phyloP scores from a whole-genome alignment of 2,329 filamentous ascomycete genomes.

The Fusarium sp. region DNA sequence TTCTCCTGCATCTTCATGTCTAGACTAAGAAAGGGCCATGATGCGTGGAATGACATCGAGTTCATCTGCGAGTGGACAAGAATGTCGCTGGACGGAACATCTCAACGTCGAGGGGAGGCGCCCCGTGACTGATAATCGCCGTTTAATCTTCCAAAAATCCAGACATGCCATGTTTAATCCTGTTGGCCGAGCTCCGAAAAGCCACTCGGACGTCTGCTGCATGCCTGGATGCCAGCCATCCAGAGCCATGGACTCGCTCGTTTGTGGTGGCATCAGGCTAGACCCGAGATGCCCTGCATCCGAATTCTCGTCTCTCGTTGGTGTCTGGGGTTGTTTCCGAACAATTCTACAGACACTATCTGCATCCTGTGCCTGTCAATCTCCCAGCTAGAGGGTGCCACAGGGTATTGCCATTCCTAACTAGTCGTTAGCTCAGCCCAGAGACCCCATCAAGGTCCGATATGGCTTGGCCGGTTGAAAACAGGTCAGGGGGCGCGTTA shows the following conservation, averaged over 20 bases:
- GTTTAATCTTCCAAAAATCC: background rate
- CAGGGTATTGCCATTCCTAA: background rate
- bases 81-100: background rate
- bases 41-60: background rate
- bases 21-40: background rate
- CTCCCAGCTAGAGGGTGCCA: background rate
- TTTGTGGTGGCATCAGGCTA: background rate
- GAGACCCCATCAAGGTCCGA: background rate
- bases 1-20: background rate
- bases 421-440: background rate
- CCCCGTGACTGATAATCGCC: background rate
- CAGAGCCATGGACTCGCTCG: background rate
- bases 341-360: conserved; percentile 1
- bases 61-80: background rate
- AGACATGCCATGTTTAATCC: background rate
- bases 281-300: background rate
- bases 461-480: background rate
- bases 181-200: background rate
- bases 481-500: background rate
- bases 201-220: background rate
- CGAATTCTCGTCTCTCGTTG: background rate
- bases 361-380: background rate
- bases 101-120: background rate
- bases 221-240: background rate
- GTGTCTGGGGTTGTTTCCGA: background rate